phyloP scores from a whole-genome alignment of 2,329 filamentous ascomycete genomes.

The Talaromyces islandicus region DNA sequence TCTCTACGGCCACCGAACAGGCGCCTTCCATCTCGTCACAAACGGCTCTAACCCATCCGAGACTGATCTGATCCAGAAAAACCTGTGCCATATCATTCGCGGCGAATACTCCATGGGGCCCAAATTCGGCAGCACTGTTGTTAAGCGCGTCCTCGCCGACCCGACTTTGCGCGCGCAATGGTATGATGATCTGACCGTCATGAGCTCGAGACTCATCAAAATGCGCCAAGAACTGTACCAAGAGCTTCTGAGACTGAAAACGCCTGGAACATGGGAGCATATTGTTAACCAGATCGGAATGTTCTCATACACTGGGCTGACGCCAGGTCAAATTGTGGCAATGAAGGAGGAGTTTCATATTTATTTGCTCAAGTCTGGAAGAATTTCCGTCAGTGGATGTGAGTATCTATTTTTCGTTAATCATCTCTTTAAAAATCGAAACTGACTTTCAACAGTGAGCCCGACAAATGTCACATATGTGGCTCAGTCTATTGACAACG shows the following conservation, averaged over 20 bases:
- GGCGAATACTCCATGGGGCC: conserved; percentile 52
- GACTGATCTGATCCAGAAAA: conserved; percentile 28
- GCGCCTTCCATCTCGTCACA: conserved; percentile 69
- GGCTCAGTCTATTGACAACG: conserved; percentile 31
- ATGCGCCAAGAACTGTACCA: conserved; percentile 76
- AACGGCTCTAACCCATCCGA: conserved; percentile 23
- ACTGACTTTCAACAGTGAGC: conserved; percentile 25
- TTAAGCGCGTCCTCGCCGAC: conserved; percentile 74
- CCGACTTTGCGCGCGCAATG: conserved; percentile 73
- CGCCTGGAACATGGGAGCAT: conserved; percentile 94
- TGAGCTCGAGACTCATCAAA: conserved; percentile 87
- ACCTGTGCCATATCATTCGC: conserved; percentile 34
- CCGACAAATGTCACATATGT: conserved; percentile 35
- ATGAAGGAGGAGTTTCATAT: conserved; percentile 39
- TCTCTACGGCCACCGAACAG: conserved; percentile 90
- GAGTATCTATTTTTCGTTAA: conserved; percentile 14
- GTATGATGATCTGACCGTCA: conserved; percentile 81
- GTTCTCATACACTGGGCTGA: conserved; percentile 71
- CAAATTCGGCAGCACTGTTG: conserved; percentile 81
- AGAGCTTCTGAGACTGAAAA: conserved; percentile 76
- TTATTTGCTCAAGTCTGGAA: conserved; percentile 36
- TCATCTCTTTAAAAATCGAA: neutral
- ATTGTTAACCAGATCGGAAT: conserved; percentile 86
- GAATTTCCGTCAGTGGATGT: conserved; percentile 36
- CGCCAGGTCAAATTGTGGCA: conserved; percentile 36